Conservation (phyloP, 441 rosid genomes). For the Macaranga tanarius region DNA sequence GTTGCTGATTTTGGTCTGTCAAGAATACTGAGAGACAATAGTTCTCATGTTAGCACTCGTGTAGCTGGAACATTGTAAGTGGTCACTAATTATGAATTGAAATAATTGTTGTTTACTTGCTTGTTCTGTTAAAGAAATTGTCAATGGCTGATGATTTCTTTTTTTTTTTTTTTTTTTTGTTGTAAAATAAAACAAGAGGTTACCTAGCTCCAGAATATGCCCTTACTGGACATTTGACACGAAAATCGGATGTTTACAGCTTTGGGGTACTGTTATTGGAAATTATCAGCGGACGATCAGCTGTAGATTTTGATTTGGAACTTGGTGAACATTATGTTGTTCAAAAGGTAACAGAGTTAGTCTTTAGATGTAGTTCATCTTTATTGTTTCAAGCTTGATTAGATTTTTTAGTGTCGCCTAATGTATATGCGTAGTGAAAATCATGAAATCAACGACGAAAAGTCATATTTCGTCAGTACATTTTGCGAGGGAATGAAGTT, state of each 20-base stretch:
- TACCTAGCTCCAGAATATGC: slow-evolving; percentile 91
- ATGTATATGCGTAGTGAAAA: neutral
- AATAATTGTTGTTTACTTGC: neutral
- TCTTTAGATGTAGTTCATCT: no score
- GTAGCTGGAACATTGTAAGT: slow-evolving; percentile 65
- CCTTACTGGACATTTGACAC: slow-evolving; percentile 50
- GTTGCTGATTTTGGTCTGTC: slow-evolving; percentile 63
- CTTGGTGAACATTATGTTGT: slow-evolving; percentile 54
- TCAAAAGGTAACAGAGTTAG: slow-evolving; percentile 40
- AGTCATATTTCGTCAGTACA: no score
- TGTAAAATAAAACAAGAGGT: slow-evolving; percentile 43
- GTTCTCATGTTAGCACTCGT: slow-evolving; percentile 50
- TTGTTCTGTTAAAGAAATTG: neutral
- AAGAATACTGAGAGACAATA: slow-evolving; percentile 36
- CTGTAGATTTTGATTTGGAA: slow-evolving; percentile 57
- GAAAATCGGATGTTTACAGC: slow-evolving; percentile 78
- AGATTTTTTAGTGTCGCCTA: neutral
- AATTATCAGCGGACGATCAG: slow-evolving; percentile 72
- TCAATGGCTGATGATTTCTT: slow-evolving; percentile 23
- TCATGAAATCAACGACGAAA: no score
- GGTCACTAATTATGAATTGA: neutral
- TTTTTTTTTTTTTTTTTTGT: slow-evolving; percentile 34
- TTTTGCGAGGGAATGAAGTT: no score
- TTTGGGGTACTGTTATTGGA: slow-evolving; percentile 86
- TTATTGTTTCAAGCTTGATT: neutral